A percentile compares a stretch with the other conserved stretches of the same genome.
phyloP scores from a whole-genome alignment of 2,329 filamentous ascomycete species.

The Pezicula radicicola region DNA sequence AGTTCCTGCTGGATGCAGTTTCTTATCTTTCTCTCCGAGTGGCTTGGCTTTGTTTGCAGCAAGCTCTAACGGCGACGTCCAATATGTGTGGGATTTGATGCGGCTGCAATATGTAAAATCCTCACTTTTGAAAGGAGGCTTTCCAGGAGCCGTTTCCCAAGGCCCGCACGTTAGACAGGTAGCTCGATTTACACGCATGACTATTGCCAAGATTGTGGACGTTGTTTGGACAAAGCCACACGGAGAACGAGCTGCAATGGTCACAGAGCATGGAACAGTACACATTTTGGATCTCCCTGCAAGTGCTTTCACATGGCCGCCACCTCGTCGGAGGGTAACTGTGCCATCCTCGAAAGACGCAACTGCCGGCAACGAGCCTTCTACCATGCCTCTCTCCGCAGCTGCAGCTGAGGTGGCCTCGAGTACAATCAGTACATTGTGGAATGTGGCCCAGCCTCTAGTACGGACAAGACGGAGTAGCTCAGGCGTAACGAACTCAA shows the following conservation, averaged over 20 bases:
- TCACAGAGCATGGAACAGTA: constrained; percentile 92
- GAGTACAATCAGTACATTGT: constrained; percentile 28
- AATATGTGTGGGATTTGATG: constrained; percentile 79
- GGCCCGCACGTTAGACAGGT: constrained; percentile 74
- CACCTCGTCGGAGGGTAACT: constrained; percentile 49
- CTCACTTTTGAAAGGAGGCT: constrained; percentile 52
- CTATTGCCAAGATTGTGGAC: constrained; percentile 85
- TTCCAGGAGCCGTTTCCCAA: constrained; percentile 33
- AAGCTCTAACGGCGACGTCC: constrained; percentile 79
- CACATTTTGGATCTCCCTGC: constrained; percentile 86
- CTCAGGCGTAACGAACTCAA: constrained; percentile 24
- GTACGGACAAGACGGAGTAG: constrained; percentile 29
- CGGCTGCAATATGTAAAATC: constrained; percentile 60
- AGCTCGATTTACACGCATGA: constrained; percentile 87
- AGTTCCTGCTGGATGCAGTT: constrained; percentile 73
- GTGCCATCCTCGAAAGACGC: constrained; percentile 8
- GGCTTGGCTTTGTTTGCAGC: constrained; percentile 74
- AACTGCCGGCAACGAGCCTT: constrained; percentile 31
- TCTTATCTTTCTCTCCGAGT: constrained; percentile 73
- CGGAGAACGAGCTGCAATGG: constrained; percentile 80
- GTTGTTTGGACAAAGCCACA: constrained; percentile 82
- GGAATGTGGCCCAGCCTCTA: constrained; percentile 28
- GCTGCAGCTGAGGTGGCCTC: constrained; percentile 33
- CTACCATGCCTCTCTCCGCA: constrained; percentile 45
- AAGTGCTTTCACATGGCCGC: constrained; percentile 84